Evolutionary conservation across 768 basidiomycete species (phyloP), one percentile per base, ranked within the genome.

Genomic region (Psilocybe cubensis): DNA sequence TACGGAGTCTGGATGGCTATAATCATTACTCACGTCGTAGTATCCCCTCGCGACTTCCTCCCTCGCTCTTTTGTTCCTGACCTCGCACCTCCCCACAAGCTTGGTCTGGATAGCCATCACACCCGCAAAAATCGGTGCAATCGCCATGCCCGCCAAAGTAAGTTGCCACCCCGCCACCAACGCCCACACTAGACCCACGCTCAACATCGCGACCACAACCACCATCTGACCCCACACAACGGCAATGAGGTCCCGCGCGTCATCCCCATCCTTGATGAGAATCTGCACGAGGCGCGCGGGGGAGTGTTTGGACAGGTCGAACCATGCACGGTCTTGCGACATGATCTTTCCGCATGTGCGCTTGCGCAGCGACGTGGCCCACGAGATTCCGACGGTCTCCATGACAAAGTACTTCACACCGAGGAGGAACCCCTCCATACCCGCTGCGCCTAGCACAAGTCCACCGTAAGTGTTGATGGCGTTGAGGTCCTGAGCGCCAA

Each of bases 101-200:
- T 78, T 73, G 1, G 89, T 85, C 74, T 96, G 94, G 14, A 88
- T 63, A 4, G 86, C 80, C 83, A 94, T 92, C 9, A 83, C 79
- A 9, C 82, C 72, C 2, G 84, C 87, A 66, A 97, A 96, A 10
- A 96, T 81, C 0, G 95, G 96, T 0, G 84, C 92, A 43, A 98
- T 83, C 1, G 89, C 94, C 25, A 98, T 73, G 0, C 95, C 96
- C 2, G 91, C 92, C 17, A 98, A 81, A 0, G 94, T 96, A 63
- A 98, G 77, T 73, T 97, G 87, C 97, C 96, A 99, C 0, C 94
- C 93, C 27, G 82, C 75, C 2, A 84, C 80, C 70, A 98, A 78
- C 0, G 96, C 96, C 96, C 97, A 99, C 17, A 91, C 68, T 18
- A 98, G 72, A 7, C 95, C 96, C 2, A 96, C 76, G 1, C 81